Conservation (phyloP, 305 asterid species). For the Fraxinus sp. region DNA sequence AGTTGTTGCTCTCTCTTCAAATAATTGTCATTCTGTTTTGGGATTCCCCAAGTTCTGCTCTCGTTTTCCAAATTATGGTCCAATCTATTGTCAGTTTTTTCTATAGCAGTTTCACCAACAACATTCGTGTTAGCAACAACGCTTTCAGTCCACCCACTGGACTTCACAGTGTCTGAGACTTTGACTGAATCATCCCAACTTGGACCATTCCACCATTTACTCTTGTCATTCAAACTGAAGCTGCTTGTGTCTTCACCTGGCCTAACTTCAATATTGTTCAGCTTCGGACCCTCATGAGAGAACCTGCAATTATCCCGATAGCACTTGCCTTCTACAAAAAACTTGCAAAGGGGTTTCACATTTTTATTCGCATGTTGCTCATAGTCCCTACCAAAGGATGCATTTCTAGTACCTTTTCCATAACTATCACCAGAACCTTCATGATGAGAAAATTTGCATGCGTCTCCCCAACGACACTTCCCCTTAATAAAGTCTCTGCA, state of each 20-base stretch:
- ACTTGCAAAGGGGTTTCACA: constrained; percentile 60
- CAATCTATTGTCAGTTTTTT: constrained; percentile 27
- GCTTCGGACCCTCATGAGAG: constrained; percentile 62
- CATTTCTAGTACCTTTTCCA: constrained; percentile 38
- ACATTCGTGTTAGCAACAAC: constrained; percentile 20
- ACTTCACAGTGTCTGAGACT: constrained; percentile 32
- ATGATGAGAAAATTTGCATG: constrained; percentile 76
- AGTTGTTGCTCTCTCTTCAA: constrained; percentile 27
- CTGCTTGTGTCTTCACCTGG: constrained; percentile 35
- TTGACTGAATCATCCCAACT: constrained; percentile 38
- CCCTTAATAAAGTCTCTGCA: constrained; percentile 69
- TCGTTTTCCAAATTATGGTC: constrained; percentile 37
- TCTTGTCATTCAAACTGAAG: constrained; percentile 33
- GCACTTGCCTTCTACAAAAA: constrained; percentile 73
- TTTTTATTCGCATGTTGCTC: constrained; percentile 37
- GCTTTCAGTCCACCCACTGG: constrained; percentile 38
- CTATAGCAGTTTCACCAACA: constrained; percentile 27
- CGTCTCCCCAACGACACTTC: constrained; percentile 72
- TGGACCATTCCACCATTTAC: constrained; percentile 36
- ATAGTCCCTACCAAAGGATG: constrained; percentile 42
- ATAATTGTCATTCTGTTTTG: constrained; percentile 35
- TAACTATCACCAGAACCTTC: constrained; percentile 43
- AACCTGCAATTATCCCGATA: constrained; percentile 68
- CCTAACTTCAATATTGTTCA: constrained; percentile 40
- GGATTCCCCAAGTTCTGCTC: constrained; percentile 31